Evolutionary conservation across 208 protist species (phyloP), one percentile per base, ranked within the genome.

Genomic region (Angomonas deanei): DNA sequence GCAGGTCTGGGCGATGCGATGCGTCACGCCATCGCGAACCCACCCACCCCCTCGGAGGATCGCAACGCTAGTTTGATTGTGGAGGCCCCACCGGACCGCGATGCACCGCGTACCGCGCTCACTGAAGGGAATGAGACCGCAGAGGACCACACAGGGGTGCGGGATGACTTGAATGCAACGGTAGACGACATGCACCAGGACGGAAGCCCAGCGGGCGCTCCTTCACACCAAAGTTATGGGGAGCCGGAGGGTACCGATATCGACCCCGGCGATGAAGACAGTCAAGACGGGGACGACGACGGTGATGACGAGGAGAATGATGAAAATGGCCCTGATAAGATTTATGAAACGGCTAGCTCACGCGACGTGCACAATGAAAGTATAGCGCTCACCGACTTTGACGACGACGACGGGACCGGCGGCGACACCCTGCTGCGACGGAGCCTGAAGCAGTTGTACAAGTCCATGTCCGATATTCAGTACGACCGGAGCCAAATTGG

Each of bases 351-450:
- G n/a, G 60, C 63, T 42, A 68, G 66, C 61, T 74, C 73, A 2
- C 59, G 73, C 49, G 76, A 74, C 2, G 70, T 62, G 4, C 64
- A 77, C 47, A 77, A 82, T 47, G 72, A 76, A 17, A 82, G 76
- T 61, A 65, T 74, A 26, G 66, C 68, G 54, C 70, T 73, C 59
- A 73, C 71, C 49, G 74, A 80, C 47, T 38, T 75, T 49, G 38
- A 54, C 0, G 72, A 84, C 3, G 54, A 66, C 54, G 61, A 62
- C 4, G 28, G 52, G 50, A 48, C 54, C 53, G 55, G 33, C 2
- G 33, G 55, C 27, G 39, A 61, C 10, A 34, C 23, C 19, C 13
- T 36, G 27, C 55, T 61, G 21, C 23, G 48, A 42, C 53, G 31
- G 11, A 63, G 70, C 32, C 66, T 82, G 60, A 72, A 68, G 1